Base-by-base conservation (phyloP, 306 rosid species). In the Vachellia collinsii region DNA sequence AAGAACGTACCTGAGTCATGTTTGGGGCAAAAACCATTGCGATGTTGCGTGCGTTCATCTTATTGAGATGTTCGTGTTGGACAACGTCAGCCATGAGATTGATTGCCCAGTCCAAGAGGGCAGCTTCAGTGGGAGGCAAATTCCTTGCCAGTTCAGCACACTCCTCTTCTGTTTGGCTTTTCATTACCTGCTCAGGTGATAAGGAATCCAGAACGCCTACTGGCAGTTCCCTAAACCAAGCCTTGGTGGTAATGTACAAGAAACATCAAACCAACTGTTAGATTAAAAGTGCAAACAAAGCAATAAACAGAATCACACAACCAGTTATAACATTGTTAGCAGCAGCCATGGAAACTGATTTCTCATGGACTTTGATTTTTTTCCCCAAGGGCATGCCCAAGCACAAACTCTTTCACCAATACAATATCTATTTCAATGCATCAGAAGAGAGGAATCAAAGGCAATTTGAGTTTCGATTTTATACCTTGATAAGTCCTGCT, bases 11-110 rank as follows among this genome's bases (percentile, higher is more conserved):
- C 88, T 84, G 90, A 85, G 97, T 92, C 97, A 92, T 92, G 87
- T 92, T 92, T 44, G 97, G 97, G 13, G 97, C 95, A 66, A 92
- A 92, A 89, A 92, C 93, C 95, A 91, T 87, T 38, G 95, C 95
- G 3, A 92, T 76, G 75, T 92, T 92, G 81, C 84, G 90, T 17
- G 88, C 95, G 44, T 92, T 91, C 97, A 91, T 92, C 83, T 89
- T 92, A 88, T 91, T 91, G 22, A 88, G 82, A 76, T 81, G 86
- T 80, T 91, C 97, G 37, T 84, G 81, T 77, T 89, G 87, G 56
- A 87, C 97, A 86, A 92, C 97, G 80, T 92, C 97, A 77, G 95
- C 92, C 97, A 92, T 92, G 64, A 92, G 85, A 86, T 91, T 91
- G 87, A 91, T 77, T 76, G 91, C 88, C 97, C 97, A 92, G 64